phyloP scores from a whole-genome alignment of 1,139 yeast genomes.

The Suhomyces bolitotheri region DNA sequence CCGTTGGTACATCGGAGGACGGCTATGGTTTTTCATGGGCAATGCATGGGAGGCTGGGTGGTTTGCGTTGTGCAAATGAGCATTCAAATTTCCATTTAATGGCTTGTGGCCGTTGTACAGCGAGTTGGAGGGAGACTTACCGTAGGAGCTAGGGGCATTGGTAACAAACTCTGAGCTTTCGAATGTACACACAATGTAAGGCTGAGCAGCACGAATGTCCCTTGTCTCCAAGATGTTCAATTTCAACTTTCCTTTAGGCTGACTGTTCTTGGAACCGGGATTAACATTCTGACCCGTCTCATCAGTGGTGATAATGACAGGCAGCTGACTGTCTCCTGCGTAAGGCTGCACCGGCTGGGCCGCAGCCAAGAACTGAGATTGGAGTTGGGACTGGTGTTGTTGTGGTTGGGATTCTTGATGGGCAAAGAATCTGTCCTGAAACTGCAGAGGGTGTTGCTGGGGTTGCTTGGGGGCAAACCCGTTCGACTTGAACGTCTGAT shows the following conservation, averaged over 20 bases:
- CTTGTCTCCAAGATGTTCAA: constrained; percentile 81
- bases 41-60: constrained; percentile 16
- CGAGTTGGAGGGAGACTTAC: constrained; percentile 34
- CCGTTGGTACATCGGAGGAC: constrained; percentile 56
- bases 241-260: constrained; percentile 79
- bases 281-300: constrained; percentile 42
- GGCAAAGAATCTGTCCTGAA: constrained; percentile 18
- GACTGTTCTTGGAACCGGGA: constrained; percentile 31
- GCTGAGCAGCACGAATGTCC: constrained; percentile 63
- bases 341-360: constrained; percentile 16
- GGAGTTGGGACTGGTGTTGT: constrained; percentile 13
- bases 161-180: constrained; percentile 91
- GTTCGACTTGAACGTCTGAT: constrained; percentile 26
- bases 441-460: neutral
- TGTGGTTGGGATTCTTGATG: constrained; percentile 26
- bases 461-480: constrained; percentile 10
- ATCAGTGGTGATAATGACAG: constrained; percentile 48
- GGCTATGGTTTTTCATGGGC: constrained; percentile 23
- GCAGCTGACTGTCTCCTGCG: constrained; percentile 24
- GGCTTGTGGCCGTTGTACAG: constrained; percentile 15
- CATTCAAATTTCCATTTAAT: constrained; percentile 15
- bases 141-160: constrained; percentile 70
- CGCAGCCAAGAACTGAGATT: constrained; percentile 14
- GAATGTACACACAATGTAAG: constrained; percentile 91
- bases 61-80: constrained; percentile 13